Conservation (phyloP, 805 yeast genomes). For the Candida coleopterorum region DNA sequence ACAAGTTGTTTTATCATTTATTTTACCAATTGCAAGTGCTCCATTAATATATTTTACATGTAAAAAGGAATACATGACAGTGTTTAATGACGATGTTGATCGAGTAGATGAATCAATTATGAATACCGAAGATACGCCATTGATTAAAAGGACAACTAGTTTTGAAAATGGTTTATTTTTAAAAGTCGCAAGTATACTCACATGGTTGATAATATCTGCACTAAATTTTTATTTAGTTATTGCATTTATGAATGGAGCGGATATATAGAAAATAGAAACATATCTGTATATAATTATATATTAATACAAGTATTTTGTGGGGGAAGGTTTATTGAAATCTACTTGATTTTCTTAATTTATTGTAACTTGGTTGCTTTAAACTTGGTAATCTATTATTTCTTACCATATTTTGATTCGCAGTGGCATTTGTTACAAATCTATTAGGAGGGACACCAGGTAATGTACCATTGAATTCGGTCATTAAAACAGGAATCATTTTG, state of each 20-base stretch:
- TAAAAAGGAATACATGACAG: conserved; percentile 36
- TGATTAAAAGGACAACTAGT: conserved; percentile 18
- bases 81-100: conserved; percentile 18
- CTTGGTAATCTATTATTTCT: conserved; percentile 26
- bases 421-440: conserved; percentile 16
- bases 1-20: conserved; percentile 41
- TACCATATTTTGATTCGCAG: conserved; percentile 5
- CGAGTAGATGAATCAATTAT: too few relatives aligned
- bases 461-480: conserved; percentile 70
- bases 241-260: conserved; percentile 38
- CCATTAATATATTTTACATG: conserved; percentile 43
- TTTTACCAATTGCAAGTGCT: conserved; percentile 40
- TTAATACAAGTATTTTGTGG: conserved; percentile 3
- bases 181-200: conserved; percentile 27
- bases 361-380: conserved; percentile 30
- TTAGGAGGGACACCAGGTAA: conserved; percentile 56
- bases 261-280: conserved; percentile 17
- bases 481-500: conserved; percentile 59
- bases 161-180: conserved; percentile 37
- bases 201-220: conserved; percentile 37
- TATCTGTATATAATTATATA: background rate
- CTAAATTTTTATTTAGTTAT: conserved; percentile 38
- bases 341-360: conserved; percentile 25
- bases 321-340: conserved; percentile 6
- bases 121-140: conserved; percentile 13